These are phyloP conservation scores for Alliaria petiolata DNA, from an alignment of 345 rosid species.

Conservation along the genomic window DNA sequence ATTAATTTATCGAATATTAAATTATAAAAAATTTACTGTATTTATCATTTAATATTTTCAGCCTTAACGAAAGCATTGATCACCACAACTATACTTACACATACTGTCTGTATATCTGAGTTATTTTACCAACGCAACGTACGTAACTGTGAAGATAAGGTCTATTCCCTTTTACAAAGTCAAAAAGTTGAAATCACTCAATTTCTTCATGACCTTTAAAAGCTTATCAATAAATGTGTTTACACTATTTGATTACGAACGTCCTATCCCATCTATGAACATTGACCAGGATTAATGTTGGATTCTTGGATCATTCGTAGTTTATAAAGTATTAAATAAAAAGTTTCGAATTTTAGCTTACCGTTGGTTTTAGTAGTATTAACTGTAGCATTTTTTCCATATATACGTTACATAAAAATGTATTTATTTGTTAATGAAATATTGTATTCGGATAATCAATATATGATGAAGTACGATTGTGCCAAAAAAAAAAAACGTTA, in stretches of 20 bases:
- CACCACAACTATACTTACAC: neutral
- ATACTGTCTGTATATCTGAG: too few relatives aligned
- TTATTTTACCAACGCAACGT: constrained; percentile 16
- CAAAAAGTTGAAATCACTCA: constrained; percentile 20
- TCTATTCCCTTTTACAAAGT: constrained; percentile 13
- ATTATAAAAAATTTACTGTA: too few relatives aligned
- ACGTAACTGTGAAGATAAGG: constrained; percentile 18
- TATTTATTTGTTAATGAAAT: neutral
- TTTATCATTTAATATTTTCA: neutral
- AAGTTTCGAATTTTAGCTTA: neutral
- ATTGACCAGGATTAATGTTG: neutral
- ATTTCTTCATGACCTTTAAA: neutral
- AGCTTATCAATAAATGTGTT: constrained; percentile 15
- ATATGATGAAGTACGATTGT: neutral
- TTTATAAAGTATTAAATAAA: neutral
- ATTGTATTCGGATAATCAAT: neutral
- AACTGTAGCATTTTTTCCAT: neutral
- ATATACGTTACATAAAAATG: neutral
- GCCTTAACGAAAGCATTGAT: neutral
- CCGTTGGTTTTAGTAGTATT: neutral
- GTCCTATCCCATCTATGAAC: neutral
- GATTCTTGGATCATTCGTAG: neutral
- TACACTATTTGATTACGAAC: neutral
- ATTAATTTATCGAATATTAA: too few relatives aligned
- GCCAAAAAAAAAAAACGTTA: neutral